phyloP scores from a whole-genome alignment of 2,329 filamentous ascomycete species.

The Paecilomyces niveus region DNA sequence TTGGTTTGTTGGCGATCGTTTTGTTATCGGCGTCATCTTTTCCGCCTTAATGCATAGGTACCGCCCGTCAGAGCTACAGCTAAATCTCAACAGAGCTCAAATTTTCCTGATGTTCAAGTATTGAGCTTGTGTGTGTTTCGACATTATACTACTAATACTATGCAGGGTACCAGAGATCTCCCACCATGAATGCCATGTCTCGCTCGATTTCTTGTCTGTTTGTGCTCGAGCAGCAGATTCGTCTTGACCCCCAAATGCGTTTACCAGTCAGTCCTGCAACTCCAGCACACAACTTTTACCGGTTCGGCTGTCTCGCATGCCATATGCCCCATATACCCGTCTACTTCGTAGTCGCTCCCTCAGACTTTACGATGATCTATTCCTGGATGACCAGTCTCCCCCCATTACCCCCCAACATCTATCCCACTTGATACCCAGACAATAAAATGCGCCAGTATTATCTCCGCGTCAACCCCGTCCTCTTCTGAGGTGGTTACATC shows the following conservation, averaged over 20 bases:
- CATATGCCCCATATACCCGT: background rate
- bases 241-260: background rate
- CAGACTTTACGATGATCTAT: background rate
- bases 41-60: constrained; percentile 6
- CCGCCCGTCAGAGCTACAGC: constrained; percentile 8
- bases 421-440: constrained; percentile 7
- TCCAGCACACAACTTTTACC: background rate
- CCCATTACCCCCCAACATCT: background rate
- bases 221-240: background rate
- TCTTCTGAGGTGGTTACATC: constrained; percentile 15
- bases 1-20: constrained; percentile 1
- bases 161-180: constrained; percentile 5
- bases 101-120: constrained; percentile 2
- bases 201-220: background rate
- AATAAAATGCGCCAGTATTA: constrained; percentile 61
- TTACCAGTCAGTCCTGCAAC: background rate
- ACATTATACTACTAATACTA: constrained; percentile 7
- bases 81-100: constrained; percentile 4
- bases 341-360: background rate
- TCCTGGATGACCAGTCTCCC: background rate
- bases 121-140: background rate
- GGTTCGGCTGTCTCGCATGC: background rate
- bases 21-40: constrained; percentile 4
- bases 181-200: constrained; percentile 1
- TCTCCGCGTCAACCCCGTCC: constrained; percentile 69